Evolutionary conservation across 169 alveolate species (phyloP).

Genomic region (Fabrea salina): DNA sequence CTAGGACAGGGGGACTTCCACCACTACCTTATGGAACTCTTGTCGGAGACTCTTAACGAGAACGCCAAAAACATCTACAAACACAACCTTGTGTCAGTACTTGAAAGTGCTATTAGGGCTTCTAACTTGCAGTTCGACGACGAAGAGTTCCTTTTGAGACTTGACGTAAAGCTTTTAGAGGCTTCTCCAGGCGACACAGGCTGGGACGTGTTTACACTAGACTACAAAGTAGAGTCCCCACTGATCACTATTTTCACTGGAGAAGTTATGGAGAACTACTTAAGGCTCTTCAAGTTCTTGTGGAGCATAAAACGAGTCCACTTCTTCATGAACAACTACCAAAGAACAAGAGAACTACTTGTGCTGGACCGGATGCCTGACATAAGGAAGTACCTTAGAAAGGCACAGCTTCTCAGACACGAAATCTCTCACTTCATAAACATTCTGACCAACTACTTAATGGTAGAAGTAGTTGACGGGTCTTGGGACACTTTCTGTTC

Average conservation of each 20-base stretch:
- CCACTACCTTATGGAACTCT: slow-evolving; percentile 75
- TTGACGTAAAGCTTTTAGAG: slow-evolving; percentile 69
- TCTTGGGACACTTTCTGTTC: slow-evolving; percentile 70
- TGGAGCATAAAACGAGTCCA: slow-evolving; percentile 81
- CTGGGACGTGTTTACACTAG: slow-evolving; percentile 84
- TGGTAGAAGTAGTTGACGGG: slow-evolving; percentile 81
- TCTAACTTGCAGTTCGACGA: slow-evolving; percentile 70
- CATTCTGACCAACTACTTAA: slow-evolving; percentile 68
- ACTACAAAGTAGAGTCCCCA: slow-evolving; percentile 80
- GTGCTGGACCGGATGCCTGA: slow-evolving; percentile 36
- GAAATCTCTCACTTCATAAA: slow-evolving; percentile 76
- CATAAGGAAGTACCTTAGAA: slow-evolving; percentile 44
- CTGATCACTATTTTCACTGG: slow-evolving; percentile 69
- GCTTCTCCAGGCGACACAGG: slow-evolving; percentile 79
- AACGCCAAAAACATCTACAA: slow-evolving; percentile 71
- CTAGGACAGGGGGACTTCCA: slow-evolving; percentile 84
- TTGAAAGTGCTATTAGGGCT: slow-evolving; percentile 75
- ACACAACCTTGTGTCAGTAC: slow-evolving; percentile 64
- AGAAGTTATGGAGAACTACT: slow-evolving; percentile 64
- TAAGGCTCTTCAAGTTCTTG: slow-evolving; percentile 70
- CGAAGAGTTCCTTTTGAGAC: slow-evolving; percentile 60
- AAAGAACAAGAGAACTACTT: slow-evolving; percentile 37
- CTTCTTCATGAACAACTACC: slow-evolving; percentile 61
- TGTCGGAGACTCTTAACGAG: slow-evolving; percentile 64
- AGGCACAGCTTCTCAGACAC: slow-evolving; percentile 51